Conservation (phyloP, 352 stramenopile species). For the Phytophthora pseudosyringae region DNA sequence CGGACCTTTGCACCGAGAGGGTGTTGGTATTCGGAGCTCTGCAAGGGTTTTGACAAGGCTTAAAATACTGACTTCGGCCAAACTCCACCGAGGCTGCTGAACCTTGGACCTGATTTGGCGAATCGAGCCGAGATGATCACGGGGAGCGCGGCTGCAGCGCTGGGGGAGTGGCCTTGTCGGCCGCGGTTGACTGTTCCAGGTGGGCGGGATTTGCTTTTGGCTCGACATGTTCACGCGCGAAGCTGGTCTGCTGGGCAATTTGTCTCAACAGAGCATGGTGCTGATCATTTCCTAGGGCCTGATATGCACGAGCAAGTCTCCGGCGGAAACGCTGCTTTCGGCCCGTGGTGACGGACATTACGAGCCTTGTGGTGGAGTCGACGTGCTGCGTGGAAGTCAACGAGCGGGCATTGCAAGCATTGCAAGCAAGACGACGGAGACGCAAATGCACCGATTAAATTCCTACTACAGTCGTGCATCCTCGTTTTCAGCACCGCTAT, state of each 20-base stretch:
- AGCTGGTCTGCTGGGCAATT: slow-evolving; percentile 2
- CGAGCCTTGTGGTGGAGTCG: neutral
- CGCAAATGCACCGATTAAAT: no score
- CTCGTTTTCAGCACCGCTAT: no score
- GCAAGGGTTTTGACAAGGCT: no score
- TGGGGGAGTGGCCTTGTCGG: slow-evolving; percentile 2
- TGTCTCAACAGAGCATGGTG: slow-evolving; percentile 2
- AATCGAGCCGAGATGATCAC: slow-evolving; percentile 2
- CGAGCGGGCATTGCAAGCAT: neutral
- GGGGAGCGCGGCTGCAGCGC: slow-evolving; percentile 4
- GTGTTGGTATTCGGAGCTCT: no score
- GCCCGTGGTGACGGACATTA: no score
- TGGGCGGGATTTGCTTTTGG: neutral
- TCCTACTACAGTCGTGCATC: no score
- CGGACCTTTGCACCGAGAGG: no score
- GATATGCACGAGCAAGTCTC: neutral
- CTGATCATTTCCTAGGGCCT: neutral
- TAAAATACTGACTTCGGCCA: neutral
- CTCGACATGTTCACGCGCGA: neutral
- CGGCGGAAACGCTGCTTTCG: no score
- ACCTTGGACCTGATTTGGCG: neutral
- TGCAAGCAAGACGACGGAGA: no score
- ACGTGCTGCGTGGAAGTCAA: neutral
- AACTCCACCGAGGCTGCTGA: neutral
- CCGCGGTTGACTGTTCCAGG: no score